Percentiles rank a stretch among this genome's conserved stretches.
Evolutionary conservation across 2,329 filamentous ascomycete genomes (phyloP).

Genomic region (Beauveria varroae): DNA sequence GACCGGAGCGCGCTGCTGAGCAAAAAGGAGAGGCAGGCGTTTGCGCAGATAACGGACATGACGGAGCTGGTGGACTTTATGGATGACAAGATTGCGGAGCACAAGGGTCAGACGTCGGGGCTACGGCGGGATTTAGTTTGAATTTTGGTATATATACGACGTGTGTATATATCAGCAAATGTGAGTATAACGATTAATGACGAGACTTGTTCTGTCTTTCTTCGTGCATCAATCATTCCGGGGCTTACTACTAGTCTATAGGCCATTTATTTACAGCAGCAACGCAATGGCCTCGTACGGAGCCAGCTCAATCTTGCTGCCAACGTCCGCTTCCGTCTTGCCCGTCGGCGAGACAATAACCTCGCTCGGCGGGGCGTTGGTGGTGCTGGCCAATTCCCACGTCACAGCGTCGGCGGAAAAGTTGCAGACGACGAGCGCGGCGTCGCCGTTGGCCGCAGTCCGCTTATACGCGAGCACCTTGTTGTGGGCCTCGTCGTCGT

Average conservation of each 20-base stretch:
- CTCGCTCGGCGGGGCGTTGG: slow-evolving; percentile 18
- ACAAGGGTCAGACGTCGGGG: slow-evolving; percentile 24
- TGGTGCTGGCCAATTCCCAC: slow-evolving; percentile 22
- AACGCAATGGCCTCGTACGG: slow-evolving; percentile 31
- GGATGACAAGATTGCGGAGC: slow-evolving; percentile 39
- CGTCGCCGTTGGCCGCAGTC: slow-evolving; percentile 22
- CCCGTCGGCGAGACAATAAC: slow-evolving; percentile 27
- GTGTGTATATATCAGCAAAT: neutral
- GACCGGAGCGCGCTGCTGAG: slow-evolving; percentile 45
- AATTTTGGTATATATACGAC: slow-evolving; percentile 12
- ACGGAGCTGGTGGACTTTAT: slow-evolving; percentile 54
- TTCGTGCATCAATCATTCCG: too few species aligned
- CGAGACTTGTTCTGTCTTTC: neutral
- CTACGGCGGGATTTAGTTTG: slow-evolving; percentile 17
- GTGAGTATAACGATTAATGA: neutral
- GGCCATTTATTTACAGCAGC: slow-evolving; percentile 17
- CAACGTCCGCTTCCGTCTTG: slow-evolving; percentile 22
- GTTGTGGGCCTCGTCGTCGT: slow-evolving; percentile 23
- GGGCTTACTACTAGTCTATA: too few species aligned
- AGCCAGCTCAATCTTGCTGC: slow-evolving; percentile 22
- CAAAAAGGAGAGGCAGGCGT: slow-evolving; percentile 45
- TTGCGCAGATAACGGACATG: slow-evolving; percentile 45
- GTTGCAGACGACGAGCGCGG: slow-evolving; percentile 31
- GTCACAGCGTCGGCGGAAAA: slow-evolving; percentile 26
- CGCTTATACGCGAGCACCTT: slow-evolving; percentile 31